Base-by-base conservation (phyloP, 495 filamentous ascomycete genomes). In the Daldinia loculata region DNA sequence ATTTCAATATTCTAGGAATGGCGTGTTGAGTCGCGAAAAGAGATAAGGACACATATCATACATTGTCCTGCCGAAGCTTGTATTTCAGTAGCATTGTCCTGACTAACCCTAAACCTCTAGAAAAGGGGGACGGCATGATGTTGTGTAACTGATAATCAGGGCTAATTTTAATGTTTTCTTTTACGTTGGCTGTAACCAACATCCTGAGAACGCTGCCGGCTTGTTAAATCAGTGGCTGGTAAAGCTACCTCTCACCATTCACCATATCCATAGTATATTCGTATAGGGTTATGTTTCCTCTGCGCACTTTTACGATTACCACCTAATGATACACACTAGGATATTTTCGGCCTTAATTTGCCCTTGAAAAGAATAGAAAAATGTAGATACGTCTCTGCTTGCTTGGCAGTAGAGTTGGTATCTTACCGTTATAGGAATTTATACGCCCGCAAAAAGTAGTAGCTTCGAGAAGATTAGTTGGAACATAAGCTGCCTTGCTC, bases 141-240 rank as follows among this genome's bases (percentile, higher is more conserved):
- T 22, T 39, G 55, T 57, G 55, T 38, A 38, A 57, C 55, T 24
- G 55, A 19, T n/a, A 6, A 27, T 27, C 32, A 57, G 19, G 19
- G 24, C 1, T 57, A 57, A 57, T 57, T 57, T 57, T 26, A 39
- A 14, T 12, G 8, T 26, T 15, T 39, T 36, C n/a, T 15, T 39
- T 36, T 22, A 57, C 11, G 1, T 4, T 24, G 19, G 7, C 30
- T 4, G 19, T 5, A 36, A 24, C 17, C 1, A 7, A 14, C 6
- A 26, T 24, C 5, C 8, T n/a, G 1, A 8, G 6, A 22, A 2
- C n/a, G 0, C 17, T 57, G 19, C 7, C 17, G 12, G 1, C 12
- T 0, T 6, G 19, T 27, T 14, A 39, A 57, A 26, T 41, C 19
- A 15, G 32, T 38, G 17, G 55, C 32, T 53, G 26, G 26, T 30